Base-by-base conservation (phyloP, 2,329 filamentous ascomycete species). In the Davidsoniella neocaledoniae region DNA sequence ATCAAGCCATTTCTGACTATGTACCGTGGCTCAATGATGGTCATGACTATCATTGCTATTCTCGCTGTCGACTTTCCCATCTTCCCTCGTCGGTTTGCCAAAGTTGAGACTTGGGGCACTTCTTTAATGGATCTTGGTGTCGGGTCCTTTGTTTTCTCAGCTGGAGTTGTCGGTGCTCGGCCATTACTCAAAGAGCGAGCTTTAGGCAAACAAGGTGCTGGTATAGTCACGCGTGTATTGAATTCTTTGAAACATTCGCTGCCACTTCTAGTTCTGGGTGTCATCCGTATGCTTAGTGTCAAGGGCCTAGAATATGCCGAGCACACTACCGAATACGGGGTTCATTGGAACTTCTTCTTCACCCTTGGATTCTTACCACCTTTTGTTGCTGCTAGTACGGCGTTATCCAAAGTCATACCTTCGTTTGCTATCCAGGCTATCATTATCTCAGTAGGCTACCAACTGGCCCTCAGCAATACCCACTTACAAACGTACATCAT, bases 271-370 rank as follows among this genome's bases (percentile, higher is more conserved):
- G 69, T 82, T 1, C 71, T 98, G 4, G 91, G 91, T 12, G 61
- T 91, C 21, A 70, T 93, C 50, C 79, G 91, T 21, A 72, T 96
- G 21, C 77, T 86, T 56, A 93, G 81, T 57, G 88, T 96, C 60
- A 98, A 98, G 66, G 85, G 86, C 5, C 69, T 95, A 26, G 87
- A 96, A 61, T 98, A 98, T 61, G 88, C 88, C 2, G 91, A 98
- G 63, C 91, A 98, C 67, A 86, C 95, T 52, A 87, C 86, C 12
- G 91, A 98, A 62, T 98, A 98, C 61, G 91, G 91, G 41, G 86
- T 98, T 8, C 91, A 98, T 64, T 98, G 91, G 91, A 98, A 98
- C 64, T 98, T 98, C 65, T 98, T 98, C 72, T 96, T 96, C 66
- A 98, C 91, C 0, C 71, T 98, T 8, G 88, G 80, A 5, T 75